Percentiles rank a stretch among this genome's conserved stretches.
phyloP scores from a whole-genome alignment of 805 yeast species.

The Saturnispora zaruensis region DNA sequence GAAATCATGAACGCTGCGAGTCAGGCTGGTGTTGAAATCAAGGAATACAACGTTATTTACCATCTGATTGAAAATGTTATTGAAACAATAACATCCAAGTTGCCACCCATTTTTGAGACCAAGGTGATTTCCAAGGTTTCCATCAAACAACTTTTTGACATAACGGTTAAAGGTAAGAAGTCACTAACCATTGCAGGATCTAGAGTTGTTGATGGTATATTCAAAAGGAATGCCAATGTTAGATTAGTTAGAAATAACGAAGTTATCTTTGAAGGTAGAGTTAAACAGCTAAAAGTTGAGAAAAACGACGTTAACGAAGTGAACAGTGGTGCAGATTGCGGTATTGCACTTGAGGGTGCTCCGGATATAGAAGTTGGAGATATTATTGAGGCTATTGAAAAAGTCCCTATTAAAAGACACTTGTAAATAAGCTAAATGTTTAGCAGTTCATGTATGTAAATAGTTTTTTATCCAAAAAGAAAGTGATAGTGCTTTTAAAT shows the following conservation, averaged over 20 bases:
- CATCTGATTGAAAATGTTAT: constrained; percentile 81
- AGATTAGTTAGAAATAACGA: constrained; percentile 41
- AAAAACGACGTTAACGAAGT: constrained; percentile 74
- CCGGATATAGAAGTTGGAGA: constrained; percentile 50
- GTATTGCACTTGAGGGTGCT: constrained; percentile 51
- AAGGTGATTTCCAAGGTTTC: constrained; percentile 60
- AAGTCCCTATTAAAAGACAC: constrained; percentile 47
- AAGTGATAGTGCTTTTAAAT: not conserved
- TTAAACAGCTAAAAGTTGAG: constrained; percentile 69
- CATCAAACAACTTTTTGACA: constrained; percentile 62
- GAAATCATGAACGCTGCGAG: constrained; percentile 53
- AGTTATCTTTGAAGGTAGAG: constrained; percentile 31
- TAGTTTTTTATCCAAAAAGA: not conserved
- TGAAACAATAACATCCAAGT: constrained; percentile 44
- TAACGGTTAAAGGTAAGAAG: constrained; percentile 48
- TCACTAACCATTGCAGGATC: constrained; percentile 77
- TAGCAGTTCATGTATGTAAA: not conserved
- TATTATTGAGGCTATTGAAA: constrained; percentile 63
- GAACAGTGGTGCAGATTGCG: constrained; percentile 85
- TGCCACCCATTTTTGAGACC: constrained; percentile 60
- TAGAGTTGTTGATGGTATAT: constrained; percentile 59
- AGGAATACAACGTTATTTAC: constrained; percentile 73
- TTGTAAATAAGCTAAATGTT: constrained; percentile 23
- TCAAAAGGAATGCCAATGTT: constrained; percentile 46
- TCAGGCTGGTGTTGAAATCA: constrained; percentile 45